These are phyloP conservation scores for Curvularia spicifera DNA, from an alignment of 2,329 filamentous ascomycete species.

Conservation along the genomic window DNA sequence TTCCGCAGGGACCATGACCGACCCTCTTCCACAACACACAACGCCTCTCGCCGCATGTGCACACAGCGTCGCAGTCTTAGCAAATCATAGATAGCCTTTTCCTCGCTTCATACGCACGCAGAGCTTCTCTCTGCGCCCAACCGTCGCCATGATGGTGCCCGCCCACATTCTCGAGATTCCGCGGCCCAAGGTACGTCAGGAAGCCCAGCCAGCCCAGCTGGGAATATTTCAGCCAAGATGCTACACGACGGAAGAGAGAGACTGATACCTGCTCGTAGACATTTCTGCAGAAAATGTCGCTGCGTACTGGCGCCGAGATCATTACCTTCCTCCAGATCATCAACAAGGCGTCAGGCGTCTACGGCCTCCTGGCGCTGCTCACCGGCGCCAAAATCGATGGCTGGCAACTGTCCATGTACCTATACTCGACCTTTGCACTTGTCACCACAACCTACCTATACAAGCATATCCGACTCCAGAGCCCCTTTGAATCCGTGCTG, in stretches of 20 bases:
- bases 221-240: background rate
- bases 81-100: constrained; percentile 24
- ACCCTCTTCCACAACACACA: constrained; percentile 14
- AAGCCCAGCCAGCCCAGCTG: constrained; percentile 12
- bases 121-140: constrained; percentile 8
- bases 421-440: constrained; percentile 80
- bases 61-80: constrained; percentile 20
- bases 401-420: constrained; percentile 87
- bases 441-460: constrained; percentile 71
- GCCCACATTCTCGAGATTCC: constrained; percentile 47
- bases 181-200: constrained; percentile 45
- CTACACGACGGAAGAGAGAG: constrained; percentile 5
- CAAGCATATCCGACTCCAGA: constrained; percentile 79
- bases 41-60: constrained; percentile 5
- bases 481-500: constrained; percentile 77
- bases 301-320: constrained; percentile 85
- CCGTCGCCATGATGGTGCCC: constrained; percentile 40
- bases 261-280: constrained; percentile 60
- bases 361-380: constrained; percentile 85
- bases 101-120: constrained; percentile 3
- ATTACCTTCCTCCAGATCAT: constrained; percentile 83
- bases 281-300: constrained; percentile 83
- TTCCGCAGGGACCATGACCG: constrained; percentile 20
- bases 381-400: constrained; percentile 84
- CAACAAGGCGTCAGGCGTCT: constrained; percentile 91